These are phyloP conservation scores for Persicaria maculosa DNA, from an alignment of 148 eudicot genomes.

Conservation along the genomic window DNA sequence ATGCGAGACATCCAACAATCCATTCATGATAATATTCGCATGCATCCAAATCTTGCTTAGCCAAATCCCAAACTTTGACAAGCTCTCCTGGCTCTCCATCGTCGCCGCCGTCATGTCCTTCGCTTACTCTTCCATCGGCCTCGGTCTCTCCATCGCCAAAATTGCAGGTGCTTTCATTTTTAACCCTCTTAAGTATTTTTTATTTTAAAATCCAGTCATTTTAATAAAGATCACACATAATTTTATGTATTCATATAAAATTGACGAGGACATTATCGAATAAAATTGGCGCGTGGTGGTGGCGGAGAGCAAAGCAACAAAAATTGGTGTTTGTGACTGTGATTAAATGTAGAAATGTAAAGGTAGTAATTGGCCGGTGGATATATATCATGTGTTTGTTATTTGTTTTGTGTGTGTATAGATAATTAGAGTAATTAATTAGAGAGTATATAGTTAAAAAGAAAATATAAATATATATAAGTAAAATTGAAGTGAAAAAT, in stretches of 20 bases:
- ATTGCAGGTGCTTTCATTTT: constrained; percentile 35
- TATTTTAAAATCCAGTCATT: not conserved
- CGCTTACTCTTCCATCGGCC: constrained; percentile 77
- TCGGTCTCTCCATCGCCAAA: constrained; percentile 81
- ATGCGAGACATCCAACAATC: constrained; percentile 53
- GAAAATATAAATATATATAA: too few species aligned
- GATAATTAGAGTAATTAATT: too few species aligned
- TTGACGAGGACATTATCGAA: too few species aligned
- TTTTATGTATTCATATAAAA: too few species aligned
- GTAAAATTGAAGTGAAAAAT: too few species aligned
- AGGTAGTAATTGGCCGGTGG: too few species aligned
- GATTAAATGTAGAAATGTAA: too few species aligned
- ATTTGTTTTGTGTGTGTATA: not conserved
- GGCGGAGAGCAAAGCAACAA: too few species aligned
- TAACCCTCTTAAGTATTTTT: not conserved
- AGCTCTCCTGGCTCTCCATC: constrained; percentile 90
- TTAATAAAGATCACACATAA: too few species aligned
- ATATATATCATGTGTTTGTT: too few species aligned
- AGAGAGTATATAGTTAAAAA: not conserved
- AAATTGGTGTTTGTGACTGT: too few species aligned
- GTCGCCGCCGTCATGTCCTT: constrained; percentile 90
- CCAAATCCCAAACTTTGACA: constrained; percentile 78
- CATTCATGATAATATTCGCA: constrained; percentile 66
- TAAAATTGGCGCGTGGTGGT: too few species aligned
- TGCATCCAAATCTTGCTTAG: constrained; percentile 63